Base-by-base conservation (phyloP, 2,329 filamentous ascomycete species). In the Plectosphaerella sp. region DNA sequence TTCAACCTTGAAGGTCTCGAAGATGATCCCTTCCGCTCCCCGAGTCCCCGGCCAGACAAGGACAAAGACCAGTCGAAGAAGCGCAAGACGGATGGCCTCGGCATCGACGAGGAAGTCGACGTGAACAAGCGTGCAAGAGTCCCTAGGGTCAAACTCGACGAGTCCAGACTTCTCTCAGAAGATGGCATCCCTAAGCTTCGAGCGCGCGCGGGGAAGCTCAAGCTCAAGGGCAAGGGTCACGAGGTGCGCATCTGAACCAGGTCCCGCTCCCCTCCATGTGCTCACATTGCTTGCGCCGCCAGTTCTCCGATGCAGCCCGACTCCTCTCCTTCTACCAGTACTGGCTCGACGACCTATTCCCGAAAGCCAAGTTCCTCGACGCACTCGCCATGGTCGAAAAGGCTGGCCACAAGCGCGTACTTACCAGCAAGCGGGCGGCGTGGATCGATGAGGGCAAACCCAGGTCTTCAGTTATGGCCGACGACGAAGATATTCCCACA, bases 271-370 rank as follows among this genome's bases (percentile, higher is more conserved):
- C 12, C 9, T 8, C 37, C 24, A 43, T 39, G 14, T 22, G 43
- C 39, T 43, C 2, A 14, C 2, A 7, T 45, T 14, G 25, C 9
- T 14, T 22, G n/a, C 11, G 12, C 14, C 43, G 2, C 16, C 50
- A 93, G 86, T 97, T 94, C 69, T 86, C 88, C 16, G 94, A 99
- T 65, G 83, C 91, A 11, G 82, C 86, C 0, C 83, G 86, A 15
- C 79, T 99, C 22, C 78, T 99, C 47, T 90, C 89, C 22, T 89
- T 95, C 66, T 99, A 97, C 66, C 94, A 97, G 67, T 71, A 96
- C 52, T 99, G 94, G 94, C 87, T 99, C 2, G 93, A 99, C 69
- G 91, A 97, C 64, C 77, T 99, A 12, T 99, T 92, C 64, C 94
- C 94, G 12, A 91, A 95, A 64, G 94, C 93, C 5, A 93, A 91